Conservation (phyloP, 331 rosid genomes). For the Dryas integrifolia region DNA sequence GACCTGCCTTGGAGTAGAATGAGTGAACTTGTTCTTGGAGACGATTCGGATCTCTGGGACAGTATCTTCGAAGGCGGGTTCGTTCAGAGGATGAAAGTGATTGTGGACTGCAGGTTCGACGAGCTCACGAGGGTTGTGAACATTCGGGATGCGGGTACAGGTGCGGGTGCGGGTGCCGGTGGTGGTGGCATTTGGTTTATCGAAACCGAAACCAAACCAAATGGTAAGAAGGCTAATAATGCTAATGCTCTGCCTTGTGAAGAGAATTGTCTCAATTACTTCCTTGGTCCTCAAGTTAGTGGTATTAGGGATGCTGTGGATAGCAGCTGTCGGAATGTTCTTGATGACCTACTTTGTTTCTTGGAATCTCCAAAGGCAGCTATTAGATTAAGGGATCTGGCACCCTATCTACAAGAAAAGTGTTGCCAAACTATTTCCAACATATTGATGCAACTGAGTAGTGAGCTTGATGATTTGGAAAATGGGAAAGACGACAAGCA, state of each 20-base stretch:
- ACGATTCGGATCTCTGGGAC: slow-evolving; percentile 90
- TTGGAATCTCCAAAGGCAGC: slow-evolving; percentile 92
- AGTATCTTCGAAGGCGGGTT: slow-evolving; percentile 81
- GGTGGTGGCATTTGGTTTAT: slow-evolving; percentile 93
- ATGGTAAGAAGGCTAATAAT: slow-evolving; percentile 38
- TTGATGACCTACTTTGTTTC: slow-evolving; percentile 78
- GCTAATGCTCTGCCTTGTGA: slow-evolving; percentile 48
- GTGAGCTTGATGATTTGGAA: slow-evolving; percentile 66
- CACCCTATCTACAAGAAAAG: slow-evolving; percentile 71
- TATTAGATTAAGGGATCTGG: slow-evolving; percentile 67
- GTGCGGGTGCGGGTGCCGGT: neutral
- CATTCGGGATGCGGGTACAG: slow-evolving; percentile 32
- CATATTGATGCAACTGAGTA: slow-evolving; percentile 55
- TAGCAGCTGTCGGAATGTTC: slow-evolving; percentile 64
- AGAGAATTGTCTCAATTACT: slow-evolving; percentile 80
- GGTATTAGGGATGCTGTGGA: slow-evolving; percentile 78
- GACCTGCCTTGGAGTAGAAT: slow-evolving; percentile 97
- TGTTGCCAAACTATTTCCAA: slow-evolving; percentile 64
- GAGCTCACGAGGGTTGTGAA: slow-evolving; percentile 52
- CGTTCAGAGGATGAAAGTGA: slow-evolving; percentile 69
- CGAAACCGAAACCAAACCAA: slow-evolving; percentile 38
- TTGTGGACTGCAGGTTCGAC: slow-evolving; percentile 56
- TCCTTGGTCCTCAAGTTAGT: slow-evolving; percentile 82
- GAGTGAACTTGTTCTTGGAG: slow-evolving; percentile 89
- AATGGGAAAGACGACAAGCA: slow-evolving; percentile 36